Conservation (phyloP, 148 eudicot species). For the Silene conica region DNA sequence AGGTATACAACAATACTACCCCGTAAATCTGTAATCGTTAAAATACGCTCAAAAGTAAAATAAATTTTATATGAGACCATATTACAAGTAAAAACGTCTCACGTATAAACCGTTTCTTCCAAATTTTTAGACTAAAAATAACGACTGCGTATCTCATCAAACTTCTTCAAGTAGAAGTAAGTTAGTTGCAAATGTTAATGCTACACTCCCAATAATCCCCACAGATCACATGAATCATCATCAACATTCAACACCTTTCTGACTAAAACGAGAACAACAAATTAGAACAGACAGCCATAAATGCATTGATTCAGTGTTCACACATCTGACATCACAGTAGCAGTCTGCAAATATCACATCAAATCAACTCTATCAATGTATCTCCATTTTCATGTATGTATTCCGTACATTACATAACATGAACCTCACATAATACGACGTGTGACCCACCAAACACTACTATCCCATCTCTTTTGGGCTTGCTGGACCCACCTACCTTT, state of each 20-base stretch:
- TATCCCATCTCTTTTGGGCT: not conserved
- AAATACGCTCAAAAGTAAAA: too few species aligned
- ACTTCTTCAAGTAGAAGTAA: too few species aligned
- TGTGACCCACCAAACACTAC: not conserved
- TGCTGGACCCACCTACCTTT: not conserved
- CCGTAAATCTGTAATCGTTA: not conserved
- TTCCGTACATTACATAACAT: not conserved
- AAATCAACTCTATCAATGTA: too few species aligned
- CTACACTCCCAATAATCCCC: not conserved
- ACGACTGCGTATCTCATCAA: not conserved
- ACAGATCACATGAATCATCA: not conserved
- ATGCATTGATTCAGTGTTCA: not conserved
- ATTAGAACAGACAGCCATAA: not conserved
- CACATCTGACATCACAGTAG: too few species aligned
- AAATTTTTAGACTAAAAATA: too few species aligned
- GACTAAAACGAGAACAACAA: not conserved
- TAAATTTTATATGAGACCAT: too few species aligned
- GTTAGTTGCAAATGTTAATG: not conserved
- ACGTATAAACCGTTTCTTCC: too few species aligned
- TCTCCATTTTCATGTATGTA: not conserved
- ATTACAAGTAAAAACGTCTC: too few species aligned
- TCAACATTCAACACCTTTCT: not conserved
- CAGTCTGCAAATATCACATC: not conserved
- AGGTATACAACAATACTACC: too few species aligned
- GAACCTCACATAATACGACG: not conserved